These are phyloP conservation scores for Cercospora janseana DNA, from an alignment of 2,329 filamentous ascomycete species.

Conservation along the genomic window DNA sequence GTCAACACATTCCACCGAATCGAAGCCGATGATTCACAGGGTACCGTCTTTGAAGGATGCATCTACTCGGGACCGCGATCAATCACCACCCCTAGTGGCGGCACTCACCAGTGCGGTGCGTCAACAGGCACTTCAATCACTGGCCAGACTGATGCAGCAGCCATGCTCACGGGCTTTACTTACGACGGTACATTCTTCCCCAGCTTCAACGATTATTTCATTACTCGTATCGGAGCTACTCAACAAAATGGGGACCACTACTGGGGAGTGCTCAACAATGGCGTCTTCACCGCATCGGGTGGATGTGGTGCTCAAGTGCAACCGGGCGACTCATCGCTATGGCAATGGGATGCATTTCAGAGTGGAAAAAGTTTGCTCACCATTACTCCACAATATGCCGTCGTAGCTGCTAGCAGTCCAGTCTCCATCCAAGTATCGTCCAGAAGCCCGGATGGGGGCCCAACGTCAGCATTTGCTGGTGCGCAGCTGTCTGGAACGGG, in stretches of 20 bases:
- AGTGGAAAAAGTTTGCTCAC: not conserved
- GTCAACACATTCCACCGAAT: too few species aligned
- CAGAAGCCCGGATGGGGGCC: slow-evolving; percentile 1
- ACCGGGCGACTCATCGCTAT: slow-evolving; percentile 6
- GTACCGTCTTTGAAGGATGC: slow-evolving; percentile 26
- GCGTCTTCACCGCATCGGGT: slow-evolving; percentile 12
- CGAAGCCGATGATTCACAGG: slow-evolving; percentile 20
- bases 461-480: not conserved
- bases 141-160: slow-evolving; percentile 24
- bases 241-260: slow-evolving; percentile 5
- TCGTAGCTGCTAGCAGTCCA: not conserved
- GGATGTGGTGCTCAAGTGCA: slow-evolving; percentile 21
- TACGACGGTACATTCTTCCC: slow-evolving; percentile 24
- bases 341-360: slow-evolving; percentile 19
- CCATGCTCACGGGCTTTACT: slow-evolving; percentile 12
- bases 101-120: slow-evolving; percentile 25
- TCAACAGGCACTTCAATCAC: slow-evolving; percentile 25
- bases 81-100: slow-evolving; percentile 23
- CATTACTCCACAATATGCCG: not conserved
- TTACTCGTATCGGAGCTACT: slow-evolving; percentile 19
- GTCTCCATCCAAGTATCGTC: not conserved
- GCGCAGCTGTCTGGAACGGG: slow-evolving; percentile 20
- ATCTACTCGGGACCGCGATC: slow-evolving; percentile 19
- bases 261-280: slow-evolving; percentile 26
- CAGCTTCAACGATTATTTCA: slow-evolving; percentile 25